Conservation (phyloP, 2,329 filamentous ascomycete species). For the Fusarium keratoplasticum region DNA sequence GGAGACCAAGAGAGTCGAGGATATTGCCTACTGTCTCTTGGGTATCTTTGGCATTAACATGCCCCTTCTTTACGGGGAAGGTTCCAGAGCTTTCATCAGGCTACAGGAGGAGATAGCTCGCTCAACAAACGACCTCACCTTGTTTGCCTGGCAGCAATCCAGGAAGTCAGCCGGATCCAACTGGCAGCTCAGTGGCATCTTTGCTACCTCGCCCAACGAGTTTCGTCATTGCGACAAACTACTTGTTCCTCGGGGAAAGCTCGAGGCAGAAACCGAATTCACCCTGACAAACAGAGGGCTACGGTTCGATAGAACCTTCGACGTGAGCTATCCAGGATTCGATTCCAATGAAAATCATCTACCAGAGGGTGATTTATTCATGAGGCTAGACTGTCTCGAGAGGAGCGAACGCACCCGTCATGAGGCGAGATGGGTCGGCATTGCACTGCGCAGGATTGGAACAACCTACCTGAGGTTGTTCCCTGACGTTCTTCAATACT, state of each 20-base stretch:
- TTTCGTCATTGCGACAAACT: neutral
- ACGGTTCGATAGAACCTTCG: neutral
- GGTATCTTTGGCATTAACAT: slow-evolving; percentile 9
- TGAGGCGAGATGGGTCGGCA: neutral
- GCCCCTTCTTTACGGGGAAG: slow-evolving; percentile 1
- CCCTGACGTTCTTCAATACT: neutral
- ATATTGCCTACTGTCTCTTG: slow-evolving; percentile 8
- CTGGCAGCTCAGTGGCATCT: neutral
- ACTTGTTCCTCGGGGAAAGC: neutral
- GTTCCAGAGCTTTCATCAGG: neutral
- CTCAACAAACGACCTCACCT: neutral
- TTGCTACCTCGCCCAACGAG: neutral
- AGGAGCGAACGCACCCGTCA: neutral
- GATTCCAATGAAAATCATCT: neutral
- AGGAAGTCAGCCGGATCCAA: neutral
- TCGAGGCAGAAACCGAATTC: neutral
- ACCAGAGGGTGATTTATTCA: neutral
- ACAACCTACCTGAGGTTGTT: neutral
- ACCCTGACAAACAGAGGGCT: neutral
- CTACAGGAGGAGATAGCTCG: neutral
- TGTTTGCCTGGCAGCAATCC: neutral
- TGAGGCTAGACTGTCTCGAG: neutral
- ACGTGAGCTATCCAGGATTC: neutral
- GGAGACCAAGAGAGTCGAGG: neutral
- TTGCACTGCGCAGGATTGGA: neutral